Conservation (phyloP, 164 flowering plant genomes). For the Pachysandra terminalis region DNA sequence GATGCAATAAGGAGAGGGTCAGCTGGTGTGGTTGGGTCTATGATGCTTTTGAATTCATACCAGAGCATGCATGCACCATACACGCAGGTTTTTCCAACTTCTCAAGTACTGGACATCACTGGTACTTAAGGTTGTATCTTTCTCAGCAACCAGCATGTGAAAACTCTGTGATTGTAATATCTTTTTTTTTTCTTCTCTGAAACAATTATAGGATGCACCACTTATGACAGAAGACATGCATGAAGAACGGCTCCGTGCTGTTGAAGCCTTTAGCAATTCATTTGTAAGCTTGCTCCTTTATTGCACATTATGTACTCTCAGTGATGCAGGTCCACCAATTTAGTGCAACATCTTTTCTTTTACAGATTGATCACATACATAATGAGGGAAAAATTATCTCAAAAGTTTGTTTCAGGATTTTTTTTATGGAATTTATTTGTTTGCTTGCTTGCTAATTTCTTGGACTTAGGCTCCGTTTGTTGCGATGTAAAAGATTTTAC, state of each 20-base stretch:
- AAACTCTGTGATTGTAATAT: neutral
- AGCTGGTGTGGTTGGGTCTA: constrained; percentile 66
- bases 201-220: constrained; percentile 67
- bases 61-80: constrained; percentile 86
- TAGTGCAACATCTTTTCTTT: neutral
- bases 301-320: neutral
- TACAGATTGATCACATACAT: too few species aligned
- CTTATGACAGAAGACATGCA: constrained; percentile 99
- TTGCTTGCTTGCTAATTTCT: neutral
- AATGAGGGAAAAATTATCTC: too few species aligned
- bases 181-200: neutral
- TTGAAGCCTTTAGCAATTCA: constrained; percentile 72
- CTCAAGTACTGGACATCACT: neutral
- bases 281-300: constrained; percentile 52
- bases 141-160: neutral
- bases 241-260: constrained; percentile 87
- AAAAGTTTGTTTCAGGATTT: neutral
- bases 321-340: neutral
- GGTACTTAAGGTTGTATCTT: neutral
- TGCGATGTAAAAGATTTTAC: too few species aligned
- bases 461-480: neutral
- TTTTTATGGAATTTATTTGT: neutral
- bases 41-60: constrained; percentile 84
- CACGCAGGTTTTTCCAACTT: constrained; percentile 58
- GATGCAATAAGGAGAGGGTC: constrained; percentile 60